These are phyloP conservation scores for Parascedosporium putredinis DNA, from an alignment of 2,329 filamentous ascomycete species.

Conservation along the genomic window DNA sequence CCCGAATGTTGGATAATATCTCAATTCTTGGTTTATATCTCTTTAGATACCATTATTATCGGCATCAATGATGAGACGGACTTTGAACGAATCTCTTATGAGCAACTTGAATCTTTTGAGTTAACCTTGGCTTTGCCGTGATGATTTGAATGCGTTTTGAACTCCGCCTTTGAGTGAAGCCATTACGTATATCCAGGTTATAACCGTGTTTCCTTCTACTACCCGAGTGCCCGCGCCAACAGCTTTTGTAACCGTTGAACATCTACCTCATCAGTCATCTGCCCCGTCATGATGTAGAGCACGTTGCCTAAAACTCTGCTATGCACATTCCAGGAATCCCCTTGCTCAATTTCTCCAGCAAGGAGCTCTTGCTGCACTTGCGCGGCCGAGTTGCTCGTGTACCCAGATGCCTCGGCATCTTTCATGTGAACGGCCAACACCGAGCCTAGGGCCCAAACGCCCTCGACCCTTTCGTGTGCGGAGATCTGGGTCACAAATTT, in stretches of 20 bases:
- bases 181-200: too few relatives aligned
- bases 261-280: constrained; percentile 26
- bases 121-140: too few relatives aligned
- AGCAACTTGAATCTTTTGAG: too few relatives aligned
- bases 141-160: too few relatives aligned
- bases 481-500: constrained; percentile 51
- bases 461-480: constrained; percentile 37
- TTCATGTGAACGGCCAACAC: constrained; percentile 56
- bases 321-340: constrained; percentile 37
- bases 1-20: too few relatives aligned
- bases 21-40: too few relatives aligned
- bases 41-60: too few relatives aligned
- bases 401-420: constrained; percentile 30
- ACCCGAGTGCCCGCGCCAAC: background rate
- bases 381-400: constrained; percentile 36
- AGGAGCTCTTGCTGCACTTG: constrained; percentile 28
- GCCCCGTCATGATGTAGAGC: constrained; percentile 47
- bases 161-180: too few relatives aligned
- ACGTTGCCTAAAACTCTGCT: constrained; percentile 46
- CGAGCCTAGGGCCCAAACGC: constrained; percentile 63
- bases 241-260: constrained; percentile 1
- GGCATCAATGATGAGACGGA: too few relatives aligned
- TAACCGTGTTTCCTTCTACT: background rate
- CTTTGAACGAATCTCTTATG: too few relatives aligned
- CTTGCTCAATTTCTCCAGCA: background rate